phyloP scores from a whole-genome alignment of 108 stramenopile genomes.

The Skeletonema grethae region DNA sequence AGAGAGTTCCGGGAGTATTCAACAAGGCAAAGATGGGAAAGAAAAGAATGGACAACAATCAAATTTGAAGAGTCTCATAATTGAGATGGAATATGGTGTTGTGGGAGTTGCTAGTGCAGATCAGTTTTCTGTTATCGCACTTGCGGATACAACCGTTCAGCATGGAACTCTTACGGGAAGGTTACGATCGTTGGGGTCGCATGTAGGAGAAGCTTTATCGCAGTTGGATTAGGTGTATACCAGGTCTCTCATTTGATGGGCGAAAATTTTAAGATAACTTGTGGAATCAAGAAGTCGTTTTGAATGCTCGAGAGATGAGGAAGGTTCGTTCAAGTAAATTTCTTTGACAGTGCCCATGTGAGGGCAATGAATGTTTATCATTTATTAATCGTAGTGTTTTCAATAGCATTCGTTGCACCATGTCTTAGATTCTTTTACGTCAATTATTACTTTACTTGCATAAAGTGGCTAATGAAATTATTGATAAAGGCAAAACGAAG shows the following conservation, averaged over 20 bases:
- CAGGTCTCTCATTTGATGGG: neutral
- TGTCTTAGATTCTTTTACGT: slow-evolving; percentile 24
- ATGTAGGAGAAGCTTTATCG: slow-evolving; percentile 78
- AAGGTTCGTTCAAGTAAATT: neutral
- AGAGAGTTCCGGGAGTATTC: slow-evolving; percentile 2
- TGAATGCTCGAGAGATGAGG: neutral
- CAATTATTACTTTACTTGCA: slow-evolving; percentile 13
- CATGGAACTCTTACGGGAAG: slow-evolving; percentile 73
- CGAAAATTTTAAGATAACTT: neutral
- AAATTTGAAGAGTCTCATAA: slow-evolving; percentile 53
- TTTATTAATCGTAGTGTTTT: slow-evolving; percentile 31
- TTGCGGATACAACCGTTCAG: slow-evolving; percentile 69
- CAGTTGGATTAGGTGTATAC: slow-evolving; percentile 40
- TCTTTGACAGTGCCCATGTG: no score
- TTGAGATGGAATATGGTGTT: slow-evolving; percentile 53
- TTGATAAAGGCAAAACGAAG: slow-evolving; percentile 17
- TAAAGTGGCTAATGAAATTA: slow-evolving; percentile 4
- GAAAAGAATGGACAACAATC: slow-evolving; percentile 37
- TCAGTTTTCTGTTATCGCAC: slow-evolving; percentile 77
- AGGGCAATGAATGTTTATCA: slow-evolving; percentile 37
- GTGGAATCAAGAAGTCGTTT: neutral
- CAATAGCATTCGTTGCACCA: slow-evolving; percentile 37
- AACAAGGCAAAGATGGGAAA: slow-evolving; percentile 20
- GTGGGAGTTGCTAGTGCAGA: slow-evolving; percentile 68
- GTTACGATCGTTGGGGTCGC: slow-evolving; percentile 61